Conservation (phyloP, 2,329 filamentous ascomycete genomes). For the Diaporthe sp. region DNA sequence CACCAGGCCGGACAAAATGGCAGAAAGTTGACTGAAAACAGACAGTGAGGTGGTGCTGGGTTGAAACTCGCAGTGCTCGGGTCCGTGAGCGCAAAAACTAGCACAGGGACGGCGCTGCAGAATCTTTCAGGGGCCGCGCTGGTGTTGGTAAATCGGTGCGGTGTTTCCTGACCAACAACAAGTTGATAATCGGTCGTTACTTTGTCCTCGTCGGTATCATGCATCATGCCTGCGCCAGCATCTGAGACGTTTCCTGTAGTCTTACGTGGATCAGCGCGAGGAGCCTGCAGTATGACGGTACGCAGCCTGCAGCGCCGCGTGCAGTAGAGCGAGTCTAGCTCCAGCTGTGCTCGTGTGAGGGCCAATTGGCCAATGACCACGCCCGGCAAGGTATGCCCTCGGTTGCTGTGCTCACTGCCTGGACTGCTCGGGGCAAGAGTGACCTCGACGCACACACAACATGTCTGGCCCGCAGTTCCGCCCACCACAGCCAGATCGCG, state of each 20-base stretch:
- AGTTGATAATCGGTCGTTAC: background rate
- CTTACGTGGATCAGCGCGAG: conserved; percentile 18
- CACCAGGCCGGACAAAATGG: background rate
- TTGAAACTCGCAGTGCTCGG: too few relatives aligned
- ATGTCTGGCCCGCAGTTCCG: conserved; percentile 9
- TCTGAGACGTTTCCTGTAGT: conserved; percentile 5
- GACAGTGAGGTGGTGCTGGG: background rate
- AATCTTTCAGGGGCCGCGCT: background rate
- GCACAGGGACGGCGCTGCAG: conserved; percentile 7
- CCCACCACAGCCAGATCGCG: conserved; percentile 2
- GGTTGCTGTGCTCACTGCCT: background rate
- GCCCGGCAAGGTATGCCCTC: background rate
- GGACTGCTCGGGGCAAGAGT: background rate
- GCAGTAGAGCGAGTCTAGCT: conserved; percentile 2
- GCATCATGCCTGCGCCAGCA: background rate
- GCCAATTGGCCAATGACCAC: background rate
- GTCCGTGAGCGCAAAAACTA: background rate
- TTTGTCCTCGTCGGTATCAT: background rate
- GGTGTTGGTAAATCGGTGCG: background rate
- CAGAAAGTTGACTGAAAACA: background rate
- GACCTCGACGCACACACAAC: background rate
- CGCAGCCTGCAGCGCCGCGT: background rate
- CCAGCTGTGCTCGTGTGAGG: conserved; percentile 3
- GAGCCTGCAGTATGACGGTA: conserved; percentile 15
- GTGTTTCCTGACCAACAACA: background rate